phyloP scores from a whole-genome alignment of 1,284 basidiomycete species.

The Heterobasidion occidentale region DNA sequence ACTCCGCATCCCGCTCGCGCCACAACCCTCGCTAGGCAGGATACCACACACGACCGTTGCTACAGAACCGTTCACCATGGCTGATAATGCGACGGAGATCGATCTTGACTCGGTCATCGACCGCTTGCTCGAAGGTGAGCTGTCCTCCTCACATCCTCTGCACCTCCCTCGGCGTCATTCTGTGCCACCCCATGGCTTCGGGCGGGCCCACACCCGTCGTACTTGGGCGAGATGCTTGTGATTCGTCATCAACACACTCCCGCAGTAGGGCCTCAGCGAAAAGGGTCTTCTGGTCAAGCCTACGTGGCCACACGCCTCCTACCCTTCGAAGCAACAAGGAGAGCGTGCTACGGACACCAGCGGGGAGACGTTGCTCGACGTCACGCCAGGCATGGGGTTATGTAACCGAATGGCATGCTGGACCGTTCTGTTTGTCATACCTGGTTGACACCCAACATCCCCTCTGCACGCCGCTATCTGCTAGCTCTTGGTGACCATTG shows the following conservation, averaged over 20 bases:
- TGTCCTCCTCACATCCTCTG: conserved; percentile 20
- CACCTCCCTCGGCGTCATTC: not conserved
- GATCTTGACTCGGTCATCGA: conserved; percentile 98
- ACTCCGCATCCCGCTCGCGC: not conserved
- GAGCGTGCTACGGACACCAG: not conserved
- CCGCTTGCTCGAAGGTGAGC: conserved; percentile 90
- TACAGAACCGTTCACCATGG: conserved; percentile 27
- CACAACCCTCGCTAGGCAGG: not conserved
- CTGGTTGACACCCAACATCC: not conserved
- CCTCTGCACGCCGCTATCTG: not conserved
- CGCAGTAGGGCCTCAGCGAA: not conserved
- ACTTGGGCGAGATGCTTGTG: not conserved
- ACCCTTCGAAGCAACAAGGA: not conserved
- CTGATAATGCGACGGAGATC: conserved; percentile 75
- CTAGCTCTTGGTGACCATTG: not conserved
- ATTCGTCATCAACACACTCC: not conserved
- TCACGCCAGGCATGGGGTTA: not conserved
- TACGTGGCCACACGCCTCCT: not conserved
- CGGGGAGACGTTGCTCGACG: not conserved
- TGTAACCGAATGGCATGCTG: not conserved
- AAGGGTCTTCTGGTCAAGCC: not conserved
- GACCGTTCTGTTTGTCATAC: not conserved
- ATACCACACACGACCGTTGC: not conserved
- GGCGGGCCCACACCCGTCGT: not conserved
- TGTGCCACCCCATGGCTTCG: not conserved